Evolutionary conservation across 352 stramenopile species (phyloP).

Genomic region (Saprolegnia diclina): DNA sequence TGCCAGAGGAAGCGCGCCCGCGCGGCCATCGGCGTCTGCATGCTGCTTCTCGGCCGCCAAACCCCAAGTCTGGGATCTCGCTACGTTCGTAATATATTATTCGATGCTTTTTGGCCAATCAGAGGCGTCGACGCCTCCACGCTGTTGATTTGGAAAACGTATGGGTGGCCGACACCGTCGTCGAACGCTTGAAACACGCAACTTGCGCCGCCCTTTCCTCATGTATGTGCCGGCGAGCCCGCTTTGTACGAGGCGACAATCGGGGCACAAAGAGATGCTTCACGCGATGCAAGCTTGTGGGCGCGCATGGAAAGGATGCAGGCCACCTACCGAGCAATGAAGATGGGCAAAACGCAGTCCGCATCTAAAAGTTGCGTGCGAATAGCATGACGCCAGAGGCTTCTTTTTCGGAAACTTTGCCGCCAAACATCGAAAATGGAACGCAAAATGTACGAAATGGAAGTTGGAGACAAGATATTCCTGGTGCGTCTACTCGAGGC

Average conservation of each 20-base stretch:
- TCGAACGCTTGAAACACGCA: no score
- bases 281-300: neutral
- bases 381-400: neutral
- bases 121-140: neutral
- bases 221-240: neutral
- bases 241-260: neutral
- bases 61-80: neutral
- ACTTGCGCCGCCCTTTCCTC: neutral
- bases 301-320: neutral
- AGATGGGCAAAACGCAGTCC: neutral
- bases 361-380: neutral
- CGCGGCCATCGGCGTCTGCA: slow-evolving; percentile 1
- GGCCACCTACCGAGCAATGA: neutral
- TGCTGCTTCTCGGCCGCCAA: neutral
- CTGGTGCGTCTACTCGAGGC: slow-evolving; percentile 15
- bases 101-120: slow-evolving; percentile 15
- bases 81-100: neutral
- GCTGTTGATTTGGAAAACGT: no score
- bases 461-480: neutral
- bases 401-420: neutral
- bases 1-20: neutral
- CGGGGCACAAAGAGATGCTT: no score
- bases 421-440: no score
- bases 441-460: no score
- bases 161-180: no score